A percentile compares a stretch with the other conserved stretches of the same genome.
phyloP scores from a whole-genome alignment of 1,284 basidiomycete species.

The Leccinum insolens region DNA sequence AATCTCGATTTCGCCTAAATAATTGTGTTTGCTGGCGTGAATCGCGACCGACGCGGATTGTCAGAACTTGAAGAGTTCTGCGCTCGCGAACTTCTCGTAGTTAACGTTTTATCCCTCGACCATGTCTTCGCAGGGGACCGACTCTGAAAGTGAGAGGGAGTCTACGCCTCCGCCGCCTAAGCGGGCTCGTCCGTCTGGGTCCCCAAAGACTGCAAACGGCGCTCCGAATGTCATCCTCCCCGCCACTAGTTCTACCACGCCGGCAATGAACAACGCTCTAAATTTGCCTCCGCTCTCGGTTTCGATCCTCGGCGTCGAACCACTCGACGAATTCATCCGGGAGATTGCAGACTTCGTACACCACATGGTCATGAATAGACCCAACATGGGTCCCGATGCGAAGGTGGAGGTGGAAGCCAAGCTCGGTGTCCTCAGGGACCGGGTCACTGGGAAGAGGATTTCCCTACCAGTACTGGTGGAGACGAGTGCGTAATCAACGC shows the following conservation, averaged over 20 bases:
- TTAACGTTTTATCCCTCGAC: slow-evolving; percentile 14
- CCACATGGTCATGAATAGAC: slow-evolving; percentile 61
- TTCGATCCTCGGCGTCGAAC: slow-evolving; percentile 91
- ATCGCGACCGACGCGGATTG: background rate
- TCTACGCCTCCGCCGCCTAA: slow-evolving; percentile 32
- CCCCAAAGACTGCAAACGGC: slow-evolving; percentile 19
- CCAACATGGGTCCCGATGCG: slow-evolving; percentile 47
- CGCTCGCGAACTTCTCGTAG: slow-evolving; percentile 7
- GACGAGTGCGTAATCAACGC: slow-evolving; percentile 66
- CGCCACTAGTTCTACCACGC: slow-evolving; percentile 13
- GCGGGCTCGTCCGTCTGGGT: slow-evolving; percentile 28
- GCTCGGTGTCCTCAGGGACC: slow-evolving; percentile 80
- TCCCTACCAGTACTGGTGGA: slow-evolving; percentile 81
- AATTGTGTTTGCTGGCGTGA: background rate
- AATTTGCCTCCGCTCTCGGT: slow-evolving; percentile 74
- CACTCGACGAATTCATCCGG: slow-evolving; percentile 92
- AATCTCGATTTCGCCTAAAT: background rate
- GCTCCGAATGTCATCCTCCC: slow-evolving; percentile 24
- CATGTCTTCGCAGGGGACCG: slow-evolving; percentile 36
- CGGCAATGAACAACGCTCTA: slow-evolving; percentile 29
- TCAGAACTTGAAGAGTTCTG: background rate
- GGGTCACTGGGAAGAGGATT: slow-evolving; percentile 57
- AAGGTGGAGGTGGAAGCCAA: slow-evolving; percentile 91
- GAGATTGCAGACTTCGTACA: slow-evolving; percentile 92
- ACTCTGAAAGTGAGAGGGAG: slow-evolving; percentile 35